Percentiles rank a stretch among this genome's conserved stretches.
phyloP scores from a whole-genome alignment of 805 yeast genomes.

The Suhomyces sp. region DNA sequence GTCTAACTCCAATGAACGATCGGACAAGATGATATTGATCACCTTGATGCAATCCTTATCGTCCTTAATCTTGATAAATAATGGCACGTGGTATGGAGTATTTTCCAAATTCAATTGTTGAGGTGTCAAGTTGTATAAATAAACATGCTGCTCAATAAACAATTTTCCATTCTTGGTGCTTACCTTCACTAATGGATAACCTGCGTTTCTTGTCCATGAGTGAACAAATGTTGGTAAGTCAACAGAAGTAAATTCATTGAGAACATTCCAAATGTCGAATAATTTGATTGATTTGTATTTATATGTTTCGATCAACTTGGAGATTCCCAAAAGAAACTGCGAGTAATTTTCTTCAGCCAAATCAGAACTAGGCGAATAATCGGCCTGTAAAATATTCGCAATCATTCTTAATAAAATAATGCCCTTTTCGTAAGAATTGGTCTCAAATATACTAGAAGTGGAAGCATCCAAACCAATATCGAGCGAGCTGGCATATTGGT shows the following conservation, averaged over 20 bases:
- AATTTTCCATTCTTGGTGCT: constrained; percentile 21
- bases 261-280: constrained; percentile 50
- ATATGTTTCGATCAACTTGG: constrained; percentile 34
- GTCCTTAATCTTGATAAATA: constrained; percentile 36
- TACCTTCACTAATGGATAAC: constrained; percentile 53
- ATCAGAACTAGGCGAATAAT: constrained; percentile 8
- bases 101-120: constrained; percentile 45
- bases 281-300: constrained; percentile 44
- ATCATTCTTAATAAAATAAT: constrained; percentile 54
- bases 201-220: constrained; percentile 61
- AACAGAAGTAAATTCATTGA: constrained; percentile 29
- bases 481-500: constrained; percentile 31
- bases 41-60: constrained; percentile 28
- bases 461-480: constrained; percentile 16
- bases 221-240: constrained; percentile 52
- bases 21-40: constrained; percentile 42
- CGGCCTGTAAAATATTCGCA: constrained; percentile 39
- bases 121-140: constrained; percentile 21
- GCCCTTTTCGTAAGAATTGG: constrained; percentile 57
- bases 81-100: constrained; percentile 60
- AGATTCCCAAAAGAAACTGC: constrained; percentile 30
- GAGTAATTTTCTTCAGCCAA: constrained; percentile 18
- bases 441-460: constrained; percentile 47
- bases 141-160: constrained; percentile 37
- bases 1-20: constrained; percentile 34